Base-by-base conservation (phyloP, 1,284 basidiomycete species). In the Apiotrichum akiyoshidainum region DNA sequence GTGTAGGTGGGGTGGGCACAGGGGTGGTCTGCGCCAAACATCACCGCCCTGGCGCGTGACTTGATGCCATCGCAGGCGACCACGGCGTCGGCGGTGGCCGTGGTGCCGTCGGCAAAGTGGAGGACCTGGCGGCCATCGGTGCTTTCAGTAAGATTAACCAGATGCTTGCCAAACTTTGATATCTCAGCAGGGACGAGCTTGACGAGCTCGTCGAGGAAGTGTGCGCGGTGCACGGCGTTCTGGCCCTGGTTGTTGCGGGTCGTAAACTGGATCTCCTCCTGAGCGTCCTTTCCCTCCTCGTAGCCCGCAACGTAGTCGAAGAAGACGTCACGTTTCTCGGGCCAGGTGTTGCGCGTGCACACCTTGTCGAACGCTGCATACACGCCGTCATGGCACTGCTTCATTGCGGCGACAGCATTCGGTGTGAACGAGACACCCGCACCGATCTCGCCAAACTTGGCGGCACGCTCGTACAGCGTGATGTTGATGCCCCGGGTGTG, bases 1-100 rank as follows among this genome's bases (percentile, higher is more conserved):
- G 64, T 63, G 54, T 59, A 63, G 1, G 37, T 45, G 2, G 64
- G 59, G 6, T 35, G 19, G 1, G 54, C 54, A 26, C 60, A 62
- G 5, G 57, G 54, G 19, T 57, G 52, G 34, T 58, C 61, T 10
- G 49, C 54, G 34, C 57, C 57, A n/a, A 61, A 58, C 54, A 65
- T 57, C 39, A 22, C 12, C 1, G 40, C 37, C 4, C 64, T 52
- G 1, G 55, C 53, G 3, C 53, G 39, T 2, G 41, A 48, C 55
- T 65, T 65, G 57, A 65, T 65, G 9, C 64, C 64, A 33, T 65
- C 64, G 48, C 64, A 65, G 9, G 57, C 57, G 8, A 63, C 57
- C 1, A 54, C 44, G 1, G 51, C 51, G 47, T 62, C 57, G n/a
- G 57, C 60, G 9, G 53, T 51, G 1, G 42, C 50, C 16, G 51